phyloP scores from a whole-genome alignment of 2,329 filamentous ascomycete species.

The Aspergillus vadensis region DNA sequence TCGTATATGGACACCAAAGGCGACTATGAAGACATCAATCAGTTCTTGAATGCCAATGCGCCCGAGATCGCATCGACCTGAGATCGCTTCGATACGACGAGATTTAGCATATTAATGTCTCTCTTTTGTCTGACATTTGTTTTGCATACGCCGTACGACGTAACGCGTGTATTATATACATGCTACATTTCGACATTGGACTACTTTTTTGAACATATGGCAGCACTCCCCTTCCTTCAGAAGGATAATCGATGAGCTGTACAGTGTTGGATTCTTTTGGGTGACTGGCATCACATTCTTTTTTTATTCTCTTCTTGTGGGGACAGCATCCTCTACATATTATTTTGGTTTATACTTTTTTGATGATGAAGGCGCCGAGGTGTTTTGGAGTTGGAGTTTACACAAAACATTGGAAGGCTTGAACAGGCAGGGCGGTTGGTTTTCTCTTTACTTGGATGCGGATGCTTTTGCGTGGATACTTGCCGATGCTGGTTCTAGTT shows the following conservation, averaged over 20 bases:
- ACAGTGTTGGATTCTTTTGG: constrained; percentile 13
- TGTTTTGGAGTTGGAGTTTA: constrained; percentile 7
- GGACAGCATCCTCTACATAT: neutral
- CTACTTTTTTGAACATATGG: neutral
- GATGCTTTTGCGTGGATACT: neutral
- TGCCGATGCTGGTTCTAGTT: neutral
- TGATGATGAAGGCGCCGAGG: neutral
- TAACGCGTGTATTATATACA: constrained; percentile 39
- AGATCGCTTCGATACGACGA: neutral
- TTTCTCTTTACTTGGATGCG: neutral
- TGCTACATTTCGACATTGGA: constrained; percentile 18
- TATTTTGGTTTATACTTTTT: neutral
- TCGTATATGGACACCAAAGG: constrained; percentile 34
- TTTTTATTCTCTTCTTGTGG: neutral
- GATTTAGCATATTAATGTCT: constrained; percentile 4
- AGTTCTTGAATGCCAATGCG: constrained; percentile 43
- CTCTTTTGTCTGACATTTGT: constrained; percentile 6
- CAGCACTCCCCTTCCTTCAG: neutral
- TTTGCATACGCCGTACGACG: constrained; percentile 33
- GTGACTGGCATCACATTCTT: constrained; percentile 6
- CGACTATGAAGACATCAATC: constrained; percentile 44
- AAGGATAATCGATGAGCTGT: neutral
- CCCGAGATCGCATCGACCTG: constrained; percentile 42
- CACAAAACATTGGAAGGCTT: constrained; percentile 10
- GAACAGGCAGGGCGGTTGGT: neutral